Evolutionary conservation across 805 yeast species (phyloP), one percentile per base, ranked within the genome.

Genomic region (Hanseniaspora taiwanica): DNA sequence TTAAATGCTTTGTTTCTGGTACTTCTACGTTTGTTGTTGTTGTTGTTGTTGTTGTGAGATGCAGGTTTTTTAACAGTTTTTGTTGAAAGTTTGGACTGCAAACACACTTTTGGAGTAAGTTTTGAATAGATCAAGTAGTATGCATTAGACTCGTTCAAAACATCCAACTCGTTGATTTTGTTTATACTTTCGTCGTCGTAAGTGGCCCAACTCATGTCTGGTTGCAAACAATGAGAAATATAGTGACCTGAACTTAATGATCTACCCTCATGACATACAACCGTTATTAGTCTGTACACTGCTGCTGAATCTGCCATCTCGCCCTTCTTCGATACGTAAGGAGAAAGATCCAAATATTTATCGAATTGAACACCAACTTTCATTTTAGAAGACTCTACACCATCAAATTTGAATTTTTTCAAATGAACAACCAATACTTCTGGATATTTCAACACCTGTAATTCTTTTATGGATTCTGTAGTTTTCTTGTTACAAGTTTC

Each of bases 201-300:
- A 8, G 85, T 78, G 21, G 85, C 78, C 98, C 97, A 91, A 2
- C 80, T 62, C 2, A 86, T 89, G 59, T 83, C 91, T 1, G 96
- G 94, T 59, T 87, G 96, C 46, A 81, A 73, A 55, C 95, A 83
- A 55, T 83, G 85, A 1, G 94, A 82, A 44, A 86, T 74, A 54
- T 91, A 91, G 59, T 91, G 98, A 3, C 98, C 98, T 3, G 91
- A 78, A 35, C 86, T 77, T 12, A 87, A 78, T 1, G 95, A 81
- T 46, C 97, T 69, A 32, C 98, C 98, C 52, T 84, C 95, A 55
- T 91, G 98, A 4, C 86, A 89, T 44, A 89, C 82, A 14, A 89
- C 95, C 18, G 87, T 76, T 14, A 75, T 68, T 47, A 91, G 68
- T 55, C 78, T 80, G 60, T 91, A 91, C 27, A 65, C 62, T 4